phyloP scores from a whole-genome alignment of 169 alveolate genomes.

The Plasmodium malariae region DNA sequence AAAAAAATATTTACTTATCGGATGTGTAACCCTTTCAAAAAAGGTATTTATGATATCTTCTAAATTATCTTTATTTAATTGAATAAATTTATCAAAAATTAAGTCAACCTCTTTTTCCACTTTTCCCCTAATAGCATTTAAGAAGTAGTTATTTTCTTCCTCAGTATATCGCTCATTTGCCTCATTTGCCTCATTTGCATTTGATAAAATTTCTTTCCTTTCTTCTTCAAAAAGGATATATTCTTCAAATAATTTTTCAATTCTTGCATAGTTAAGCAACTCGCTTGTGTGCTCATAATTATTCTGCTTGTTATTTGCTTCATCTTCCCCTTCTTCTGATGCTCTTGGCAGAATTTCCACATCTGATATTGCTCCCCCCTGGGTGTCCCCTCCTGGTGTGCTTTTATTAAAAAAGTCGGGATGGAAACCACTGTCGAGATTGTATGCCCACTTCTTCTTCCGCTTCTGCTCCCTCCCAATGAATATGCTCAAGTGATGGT shows the following conservation, averaged over 20 bases:
- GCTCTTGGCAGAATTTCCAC: neutral
- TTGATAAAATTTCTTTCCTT: neutral
- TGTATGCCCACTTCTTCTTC: neutral
- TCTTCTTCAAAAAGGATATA: conserved; percentile 30
- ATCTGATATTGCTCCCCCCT: neutral
- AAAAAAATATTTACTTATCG: conserved; percentile 52
- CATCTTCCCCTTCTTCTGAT: neutral
- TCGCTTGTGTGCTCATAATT: neutral
- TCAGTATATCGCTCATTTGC: neutral
- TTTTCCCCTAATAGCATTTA: conserved; percentile 26
- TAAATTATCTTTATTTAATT: conserved; percentile 12
- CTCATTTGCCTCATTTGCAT: neutral
- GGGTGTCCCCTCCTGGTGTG: too few relatives aligned
- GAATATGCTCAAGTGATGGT: conserved; percentile 65
- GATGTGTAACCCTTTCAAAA: conserved; percentile 49
- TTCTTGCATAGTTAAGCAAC: neutral
- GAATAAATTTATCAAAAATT: conserved; percentile 28
- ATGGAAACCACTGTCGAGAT: neutral
- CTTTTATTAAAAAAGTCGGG: too few relatives aligned
- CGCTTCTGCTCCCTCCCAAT: conserved; percentile 13
- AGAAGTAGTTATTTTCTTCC: conserved; percentile 19
- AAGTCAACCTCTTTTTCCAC: conserved; percentile 28
- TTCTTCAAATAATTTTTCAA: conserved; percentile 36
- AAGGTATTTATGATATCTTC: conserved; percentile 35
- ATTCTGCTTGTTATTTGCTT: neutral